Percentiles rank a stretch among this genome's conserved stretches.
Conservation (phyloP, 1,284 basidiomycete species). For the Rhodotorula sp. region DNA sequence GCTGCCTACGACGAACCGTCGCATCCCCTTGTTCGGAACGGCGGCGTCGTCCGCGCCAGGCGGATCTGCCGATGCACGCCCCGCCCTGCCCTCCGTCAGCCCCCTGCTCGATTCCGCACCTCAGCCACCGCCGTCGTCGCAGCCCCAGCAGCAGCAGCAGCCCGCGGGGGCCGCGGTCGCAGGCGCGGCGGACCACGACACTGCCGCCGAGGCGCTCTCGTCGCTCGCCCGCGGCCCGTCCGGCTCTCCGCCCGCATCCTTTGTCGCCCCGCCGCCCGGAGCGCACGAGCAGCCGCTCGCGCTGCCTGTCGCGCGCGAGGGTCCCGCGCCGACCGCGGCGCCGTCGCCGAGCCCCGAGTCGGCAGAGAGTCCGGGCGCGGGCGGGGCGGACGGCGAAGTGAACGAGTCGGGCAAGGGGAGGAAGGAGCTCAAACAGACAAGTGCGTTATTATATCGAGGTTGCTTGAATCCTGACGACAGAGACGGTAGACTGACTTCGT, state of each 20-base stretch:
- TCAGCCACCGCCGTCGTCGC: not conserved
- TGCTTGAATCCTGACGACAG: no score
- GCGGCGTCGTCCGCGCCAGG: not conserved
- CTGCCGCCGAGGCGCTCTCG: slow-evolving; percentile 1
- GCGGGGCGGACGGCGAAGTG: not conserved
- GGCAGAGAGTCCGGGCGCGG: not conserved
- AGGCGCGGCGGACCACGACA: not conserved
- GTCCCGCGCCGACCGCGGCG: not conserved
- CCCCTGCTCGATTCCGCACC: not conserved
- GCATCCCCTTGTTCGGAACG: not conserved
- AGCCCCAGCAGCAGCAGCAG: no score
- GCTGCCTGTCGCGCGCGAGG: not conserved
- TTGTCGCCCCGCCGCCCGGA: not conserved
- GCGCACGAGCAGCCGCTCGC: not conserved
- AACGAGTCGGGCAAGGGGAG: not conserved
- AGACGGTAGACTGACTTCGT: accelerated
- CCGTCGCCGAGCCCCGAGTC: not conserved
- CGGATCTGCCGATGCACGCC: not conserved
- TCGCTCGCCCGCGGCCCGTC: not conserved
- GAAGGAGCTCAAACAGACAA: slow-evolving; percentile 19
- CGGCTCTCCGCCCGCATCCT: not conserved
- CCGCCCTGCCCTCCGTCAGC: not conserved
- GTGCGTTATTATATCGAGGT: not conserved
- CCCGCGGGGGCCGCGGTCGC: no score
- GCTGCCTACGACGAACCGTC: not conserved